Evolutionary conservation across 495 filamentous ascomycete species (phyloP).

Genomic region (Penicillium ucsense): DNA sequence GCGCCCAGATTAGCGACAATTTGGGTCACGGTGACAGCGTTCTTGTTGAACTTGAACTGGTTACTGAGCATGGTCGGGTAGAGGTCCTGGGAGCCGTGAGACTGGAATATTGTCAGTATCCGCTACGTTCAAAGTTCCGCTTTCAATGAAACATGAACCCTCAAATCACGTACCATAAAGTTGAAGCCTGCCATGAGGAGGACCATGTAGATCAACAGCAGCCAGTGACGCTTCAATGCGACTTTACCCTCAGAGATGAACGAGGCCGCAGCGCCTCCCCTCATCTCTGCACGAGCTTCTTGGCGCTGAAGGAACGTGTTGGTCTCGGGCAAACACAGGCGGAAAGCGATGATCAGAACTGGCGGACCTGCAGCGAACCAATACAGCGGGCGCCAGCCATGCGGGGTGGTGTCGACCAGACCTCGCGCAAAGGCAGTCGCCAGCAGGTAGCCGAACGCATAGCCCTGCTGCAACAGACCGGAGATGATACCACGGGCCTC

Average conservation of each 20-base stretch:
- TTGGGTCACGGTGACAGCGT: constrained; percentile 73
- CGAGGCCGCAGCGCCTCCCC: constrained; percentile 42
- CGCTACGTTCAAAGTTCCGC: too few species aligned
- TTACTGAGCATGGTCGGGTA: constrained; percentile 78
- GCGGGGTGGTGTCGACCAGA: constrained; percentile 59
- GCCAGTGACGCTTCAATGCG: constrained; percentile 67
- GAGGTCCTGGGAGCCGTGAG: constrained; percentile 84
- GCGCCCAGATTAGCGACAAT: constrained; percentile 80
- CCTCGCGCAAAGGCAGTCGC: constrained; percentile 68
- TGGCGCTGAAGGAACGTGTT: constrained; percentile 54
- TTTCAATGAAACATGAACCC: background rate
- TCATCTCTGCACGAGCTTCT: constrained; percentile 40
- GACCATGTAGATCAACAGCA: constrained; percentile 70
- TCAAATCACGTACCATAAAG: constrained; percentile 52
- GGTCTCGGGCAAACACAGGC: constrained; percentile 70
- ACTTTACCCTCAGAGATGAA: constrained; percentile 71
- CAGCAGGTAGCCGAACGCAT: constrained; percentile 79
- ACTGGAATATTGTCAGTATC: constrained; percentile 17
- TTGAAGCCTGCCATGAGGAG: constrained; percentile 87
- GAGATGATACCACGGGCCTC: constrained; percentile 67
- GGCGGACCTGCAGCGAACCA: constrained; percentile 81
- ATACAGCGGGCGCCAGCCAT: constrained; percentile 74
- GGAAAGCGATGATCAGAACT: constrained; percentile 71
- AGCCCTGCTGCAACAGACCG: constrained; percentile 80
- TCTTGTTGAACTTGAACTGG: constrained; percentile 62